Evolutionary conservation across 2,329 filamentous ascomycete genomes (phyloP), one percentile per base, ranked within the genome.

Genomic region (Mycocentrospora acerina): DNA sequence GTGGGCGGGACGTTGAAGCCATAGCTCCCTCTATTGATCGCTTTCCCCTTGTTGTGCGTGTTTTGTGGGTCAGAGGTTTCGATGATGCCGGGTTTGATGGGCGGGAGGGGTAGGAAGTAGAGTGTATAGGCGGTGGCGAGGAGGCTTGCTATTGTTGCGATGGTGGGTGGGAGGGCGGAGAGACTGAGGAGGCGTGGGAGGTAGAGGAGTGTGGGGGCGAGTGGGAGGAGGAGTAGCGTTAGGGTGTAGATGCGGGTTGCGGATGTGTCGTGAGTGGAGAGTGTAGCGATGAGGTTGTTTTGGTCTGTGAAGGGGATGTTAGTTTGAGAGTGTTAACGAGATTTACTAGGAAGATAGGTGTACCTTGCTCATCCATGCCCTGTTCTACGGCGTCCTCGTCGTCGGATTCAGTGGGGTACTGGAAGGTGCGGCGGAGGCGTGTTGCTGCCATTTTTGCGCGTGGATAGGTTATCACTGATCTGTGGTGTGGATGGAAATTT

Each of bases 361-460:
- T 63, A 84, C 85, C 85, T 76, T 90, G 78, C 68, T 90, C 86
- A 62, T 93, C 88, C 44, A 93, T 73, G 38, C 82, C 79, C 51
- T 82, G 77, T 24, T 79, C 77, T 13, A 74, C 64, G 57, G 76
- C 73, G 10, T 79, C 76, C 19, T 74, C 67, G 62, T 77, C 74
- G 24, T 78, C 73, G 29, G 72, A 70, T 46, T 76, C 72, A 32
- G 76, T 75, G 4, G 85, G 85, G 69, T 91, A 93, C 44, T 78
- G 80, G 69, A 94, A 93, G 7, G 86, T 85, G 56, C 79, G 85
- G 57, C 90, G 83, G 29, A 93, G 72, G 47, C 86, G 82, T 35
- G 86, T 72, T 27, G 77, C 68, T 39, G 73, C 70, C 75, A 77
- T 76, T 43, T 29, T 41, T 35, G 17, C 28, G 31, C 14, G 19